phyloP scores from a whole-genome alignment of 768 basidiomycete genomes.

The Omphalotus guepiniiformis region DNA sequence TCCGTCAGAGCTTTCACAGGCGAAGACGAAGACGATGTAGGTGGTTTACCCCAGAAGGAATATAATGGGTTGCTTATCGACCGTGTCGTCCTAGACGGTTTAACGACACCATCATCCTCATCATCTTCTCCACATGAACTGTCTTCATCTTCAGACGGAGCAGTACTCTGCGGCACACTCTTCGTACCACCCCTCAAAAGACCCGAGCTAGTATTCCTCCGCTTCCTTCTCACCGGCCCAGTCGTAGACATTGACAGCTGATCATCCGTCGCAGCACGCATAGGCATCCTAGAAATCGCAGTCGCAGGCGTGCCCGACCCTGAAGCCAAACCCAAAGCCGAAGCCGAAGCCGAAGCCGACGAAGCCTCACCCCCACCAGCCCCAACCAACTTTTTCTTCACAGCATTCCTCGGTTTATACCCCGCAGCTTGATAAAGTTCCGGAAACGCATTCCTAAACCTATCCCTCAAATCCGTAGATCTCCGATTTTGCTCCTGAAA shows the following conservation, averaged over 20 bases:
- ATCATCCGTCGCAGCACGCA: constrained; percentile 65
- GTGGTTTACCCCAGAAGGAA: constrained; percentile 9
- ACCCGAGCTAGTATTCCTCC: constrained; percentile 65
- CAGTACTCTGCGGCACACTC: constrained; percentile 75
- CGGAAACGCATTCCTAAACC: constrained; percentile 87
- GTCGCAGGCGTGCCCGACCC: constrained; percentile 4
- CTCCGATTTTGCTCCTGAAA: constrained; percentile 79
- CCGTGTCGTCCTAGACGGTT: background rate
- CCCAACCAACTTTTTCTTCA: constrained; percentile 48
- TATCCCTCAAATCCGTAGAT: constrained; percentile 79
- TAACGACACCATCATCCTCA: constrained; percentile 31
- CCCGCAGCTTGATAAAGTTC: constrained; percentile 83
- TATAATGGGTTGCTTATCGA: background rate
- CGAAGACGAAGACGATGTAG: constrained; percentile 10
- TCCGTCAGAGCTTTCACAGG: constrained; percentile 29
- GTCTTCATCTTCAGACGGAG: constrained; percentile 72
- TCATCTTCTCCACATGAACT: constrained; percentile 57
- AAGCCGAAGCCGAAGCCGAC: constrained; percentile 21
- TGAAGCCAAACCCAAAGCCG: constrained; percentile 1
- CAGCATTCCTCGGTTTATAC: constrained; percentile 72
- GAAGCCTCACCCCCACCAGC: constrained; percentile 12
- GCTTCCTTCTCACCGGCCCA: constrained; percentile 56
- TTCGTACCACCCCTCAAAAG: constrained; percentile 69
- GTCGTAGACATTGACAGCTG: constrained; percentile 39
- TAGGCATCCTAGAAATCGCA: constrained; percentile 14